A percentile compares a stretch with the other conserved stretches of the same genome.
Evolutionary conservation across 345 rosid genomes (phyloP).

Genomic region (Gossypium sturtianum): DNA sequence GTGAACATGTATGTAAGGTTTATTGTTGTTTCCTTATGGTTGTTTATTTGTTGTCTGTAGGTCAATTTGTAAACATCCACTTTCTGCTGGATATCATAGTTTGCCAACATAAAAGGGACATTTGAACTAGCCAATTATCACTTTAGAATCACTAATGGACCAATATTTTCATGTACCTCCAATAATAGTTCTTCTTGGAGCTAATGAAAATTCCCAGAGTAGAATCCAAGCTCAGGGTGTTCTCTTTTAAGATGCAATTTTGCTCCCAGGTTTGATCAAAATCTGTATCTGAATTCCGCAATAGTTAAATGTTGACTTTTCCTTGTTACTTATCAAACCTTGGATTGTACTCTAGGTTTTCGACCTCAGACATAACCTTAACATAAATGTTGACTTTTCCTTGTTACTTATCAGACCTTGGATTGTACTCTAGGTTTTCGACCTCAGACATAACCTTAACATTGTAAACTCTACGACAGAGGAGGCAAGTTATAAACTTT

Average conservation of each 20-base stretch:
- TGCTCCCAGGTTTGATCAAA: constrained; percentile 54
- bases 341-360: constrained; percentile 44
- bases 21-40: not conserved
- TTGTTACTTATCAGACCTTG: constrained; percentile 16
- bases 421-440: constrained; percentile 53
- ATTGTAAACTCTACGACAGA: constrained; percentile 74
- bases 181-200: constrained; percentile 80
- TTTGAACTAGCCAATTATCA: not conserved
- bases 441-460: constrained; percentile 63
- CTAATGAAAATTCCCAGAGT: constrained; percentile 85
- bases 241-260: constrained; percentile 89
- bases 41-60: not conserved
- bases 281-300: not conserved
- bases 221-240: constrained; percentile 88
- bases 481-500: constrained; percentile 44
- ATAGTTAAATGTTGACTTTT: constrained; percentile 2
- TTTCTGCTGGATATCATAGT: not conserved
- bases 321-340: constrained; percentile 16
- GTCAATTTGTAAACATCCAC: not conserved
- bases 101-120: too few relatives aligned
- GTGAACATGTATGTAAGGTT: constrained; percentile 61
- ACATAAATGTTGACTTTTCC: constrained; percentile 17
- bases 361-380: constrained; percentile 68
- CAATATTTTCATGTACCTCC: constrained; percentile 19
- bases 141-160: constrained; percentile 7